Evolutionary conservation across 495 filamentous ascomycete species (phyloP).

Genomic region (Daldinia childiae): DNA sequence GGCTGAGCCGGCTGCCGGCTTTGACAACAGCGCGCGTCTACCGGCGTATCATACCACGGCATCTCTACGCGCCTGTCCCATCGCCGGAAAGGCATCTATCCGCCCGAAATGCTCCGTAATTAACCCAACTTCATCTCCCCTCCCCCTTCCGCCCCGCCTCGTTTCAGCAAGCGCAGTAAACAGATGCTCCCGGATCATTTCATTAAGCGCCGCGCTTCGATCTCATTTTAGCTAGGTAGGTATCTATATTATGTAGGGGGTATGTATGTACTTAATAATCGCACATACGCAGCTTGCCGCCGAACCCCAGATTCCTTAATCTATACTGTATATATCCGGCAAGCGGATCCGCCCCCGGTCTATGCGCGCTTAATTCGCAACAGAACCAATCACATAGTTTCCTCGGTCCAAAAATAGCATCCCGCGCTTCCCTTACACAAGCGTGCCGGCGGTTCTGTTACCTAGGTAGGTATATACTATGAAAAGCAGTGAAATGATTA

Average conservation of each 20-base stretch:
- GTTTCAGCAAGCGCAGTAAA: slow-evolving; percentile 39
- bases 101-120: slow-evolving; percentile 4
- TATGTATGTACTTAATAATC: not conserved
- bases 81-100: not conserved
- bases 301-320: slow-evolving; percentile 1
- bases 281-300: not conserved
- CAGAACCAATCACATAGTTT: not conserved
- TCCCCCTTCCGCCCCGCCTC: slow-evolving; percentile 13
- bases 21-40: slow-evolving; percentile 27
- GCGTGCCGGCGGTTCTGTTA: not conserved
- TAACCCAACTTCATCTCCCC: not conserved
- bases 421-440: not conserved
- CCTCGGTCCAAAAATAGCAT: not conserved
- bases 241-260: too few species aligned
- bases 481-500: not conserved
- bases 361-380: not conserved
- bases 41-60: slow-evolving; percentile 25
- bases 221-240: not conserved
- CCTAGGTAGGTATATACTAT: too few species aligned
- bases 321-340: not conserved
- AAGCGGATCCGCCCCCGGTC: not conserved
- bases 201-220: not conserved
- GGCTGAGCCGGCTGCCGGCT: slow-evolving; percentile 33
- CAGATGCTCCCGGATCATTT: not conserved
- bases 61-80: not conserved